Conservation (phyloP, 2,329 filamentous ascomycete species). For the Rugonectria rugulosa region DNA sequence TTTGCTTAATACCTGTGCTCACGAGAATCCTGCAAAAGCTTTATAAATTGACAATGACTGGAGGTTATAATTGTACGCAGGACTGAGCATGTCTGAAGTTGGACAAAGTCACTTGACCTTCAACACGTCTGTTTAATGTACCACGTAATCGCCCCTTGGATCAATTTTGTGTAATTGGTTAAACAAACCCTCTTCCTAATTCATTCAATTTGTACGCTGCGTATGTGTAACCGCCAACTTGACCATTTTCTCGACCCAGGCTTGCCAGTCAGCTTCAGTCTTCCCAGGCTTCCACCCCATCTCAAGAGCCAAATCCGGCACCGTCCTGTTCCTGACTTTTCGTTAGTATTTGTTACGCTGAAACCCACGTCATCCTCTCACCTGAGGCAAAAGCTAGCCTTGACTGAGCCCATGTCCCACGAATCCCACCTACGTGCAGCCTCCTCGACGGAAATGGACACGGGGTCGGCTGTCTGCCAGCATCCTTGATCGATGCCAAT, state of each 20-base stretch:
- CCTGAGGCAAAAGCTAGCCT: slow-evolving; percentile 12
- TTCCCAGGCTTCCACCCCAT: slow-evolving; percentile 14
- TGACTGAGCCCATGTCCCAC: slow-evolving; percentile 2
- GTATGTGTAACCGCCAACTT: background rate
- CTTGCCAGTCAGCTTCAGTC: slow-evolving; percentile 6
- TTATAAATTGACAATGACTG: too few relatives aligned
- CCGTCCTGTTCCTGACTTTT: slow-evolving; percentile 1
- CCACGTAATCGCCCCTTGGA: too few relatives aligned
- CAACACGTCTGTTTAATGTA: too few relatives aligned
- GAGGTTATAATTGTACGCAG: too few relatives aligned
- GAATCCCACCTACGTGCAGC: slow-evolving; percentile 1
- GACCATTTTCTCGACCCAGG: slow-evolving; percentile 1
- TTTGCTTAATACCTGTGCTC: too few relatives aligned
- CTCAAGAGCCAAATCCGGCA: background rate
- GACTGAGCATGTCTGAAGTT: too few relatives aligned
- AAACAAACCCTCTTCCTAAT: background rate
- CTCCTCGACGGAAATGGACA: slow-evolving; percentile 7
- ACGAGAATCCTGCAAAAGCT: too few relatives aligned
- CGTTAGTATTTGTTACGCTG: background rate
- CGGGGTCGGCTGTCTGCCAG: background rate
- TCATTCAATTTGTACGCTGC: too few relatives aligned
- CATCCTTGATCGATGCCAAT: slow-evolving; percentile 1
- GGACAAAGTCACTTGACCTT: too few relatives aligned
- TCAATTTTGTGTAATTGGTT: too few relatives aligned
- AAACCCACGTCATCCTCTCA: background rate